Base-by-base conservation (phyloP, 192 early-diverging fungal species). In the Funneliformis geosporum region DNA sequence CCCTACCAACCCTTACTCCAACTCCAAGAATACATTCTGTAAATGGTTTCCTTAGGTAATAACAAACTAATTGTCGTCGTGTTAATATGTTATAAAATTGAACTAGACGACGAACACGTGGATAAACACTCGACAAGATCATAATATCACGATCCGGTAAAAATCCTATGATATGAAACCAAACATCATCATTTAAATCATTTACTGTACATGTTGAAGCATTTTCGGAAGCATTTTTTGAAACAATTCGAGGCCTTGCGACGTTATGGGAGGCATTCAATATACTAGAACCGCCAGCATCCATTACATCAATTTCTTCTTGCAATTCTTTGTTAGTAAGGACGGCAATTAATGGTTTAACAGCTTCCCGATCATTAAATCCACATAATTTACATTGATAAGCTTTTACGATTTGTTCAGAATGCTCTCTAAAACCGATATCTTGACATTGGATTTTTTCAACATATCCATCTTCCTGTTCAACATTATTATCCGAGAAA, bases 11-110 rank as follows among this genome's bases (percentile, higher is more conserved):
- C 10, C 12, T 44, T 44, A 73, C 8, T 11, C 70, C 70, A 47
- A 73, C 38, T 47, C 70, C 70, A 47, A 73, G 23, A 50, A 47
- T 1, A 12, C 28, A 27, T 73, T 73, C 43, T 16, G 3, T 12
- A 50, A 73, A 73, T 2, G 71, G 6, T 55, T 55, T 73, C 25
- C 71, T 40, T 7, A 73, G 46, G 11, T 25, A 73, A 50, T 25
- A 73, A 28, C 71, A 73, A 27, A 73, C 25, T n/a, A 73, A 73
- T 73, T 73, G 71, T 27, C 71, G n/a, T 39, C 71, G 71, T 21
- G 10, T 23, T 14, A 73, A 50, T 16, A 73, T 73, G 28, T 73
- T 73, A 50, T 73, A 73, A 42, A 12, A 11, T 46, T n/a, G 44
- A 23, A 73, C 44, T 10, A 73, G 25, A 27, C 23, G 6, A 6